A percentile compares a stretch with the other conserved stretches of the same genome.
Evolutionary conservation across 495 filamentous ascomycete species (phyloP).

Genomic region (Penicillium simplicissimum): DNA sequence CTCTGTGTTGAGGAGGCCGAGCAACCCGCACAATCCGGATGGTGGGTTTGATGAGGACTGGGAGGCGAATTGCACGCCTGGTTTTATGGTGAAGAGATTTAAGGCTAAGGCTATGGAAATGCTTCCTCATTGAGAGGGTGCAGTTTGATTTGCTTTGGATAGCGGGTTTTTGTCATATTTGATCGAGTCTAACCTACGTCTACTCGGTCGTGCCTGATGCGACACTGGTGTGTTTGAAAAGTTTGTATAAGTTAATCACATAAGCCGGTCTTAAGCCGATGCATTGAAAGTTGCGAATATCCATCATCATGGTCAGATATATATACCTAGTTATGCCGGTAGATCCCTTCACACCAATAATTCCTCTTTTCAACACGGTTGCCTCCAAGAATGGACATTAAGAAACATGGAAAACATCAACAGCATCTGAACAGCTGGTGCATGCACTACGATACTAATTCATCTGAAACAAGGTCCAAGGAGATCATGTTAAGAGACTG

Average conservation of each 20-base stretch:
- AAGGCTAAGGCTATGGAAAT: slow-evolving; percentile 16
- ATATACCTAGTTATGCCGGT: too few relatives aligned
- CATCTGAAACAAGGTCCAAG: too few relatives aligned
- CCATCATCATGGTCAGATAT: too few relatives aligned
- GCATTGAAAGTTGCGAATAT: too few relatives aligned
- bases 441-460: too few relatives aligned
- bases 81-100: slow-evolving; percentile 24
- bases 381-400: too few relatives aligned
- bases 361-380: too few relatives aligned
- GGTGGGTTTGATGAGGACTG: slow-evolving; percentile 24
- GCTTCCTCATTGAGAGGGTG: slow-evolving; percentile 9
- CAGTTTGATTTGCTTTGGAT: background rate
- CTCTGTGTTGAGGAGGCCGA: slow-evolving; percentile 8
- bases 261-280: background rate
- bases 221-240: background rate
- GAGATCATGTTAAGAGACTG: too few relatives aligned
- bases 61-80: slow-evolving; percentile 26
- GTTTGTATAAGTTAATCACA: slow-evolving; percentile 4
- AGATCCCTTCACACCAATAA: too few relatives aligned
- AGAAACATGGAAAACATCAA: too few relatives aligned
- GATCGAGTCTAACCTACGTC: background rate
- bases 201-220: background rate
- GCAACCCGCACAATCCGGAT: slow-evolving; percentile 20
- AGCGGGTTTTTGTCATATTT: slow-evolving; percentile 5
- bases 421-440: too few relatives aligned